Base-by-base conservation (phyloP, 2,329 filamentous ascomycete genomes). In the Gaeumannomyces sp. region DNA sequence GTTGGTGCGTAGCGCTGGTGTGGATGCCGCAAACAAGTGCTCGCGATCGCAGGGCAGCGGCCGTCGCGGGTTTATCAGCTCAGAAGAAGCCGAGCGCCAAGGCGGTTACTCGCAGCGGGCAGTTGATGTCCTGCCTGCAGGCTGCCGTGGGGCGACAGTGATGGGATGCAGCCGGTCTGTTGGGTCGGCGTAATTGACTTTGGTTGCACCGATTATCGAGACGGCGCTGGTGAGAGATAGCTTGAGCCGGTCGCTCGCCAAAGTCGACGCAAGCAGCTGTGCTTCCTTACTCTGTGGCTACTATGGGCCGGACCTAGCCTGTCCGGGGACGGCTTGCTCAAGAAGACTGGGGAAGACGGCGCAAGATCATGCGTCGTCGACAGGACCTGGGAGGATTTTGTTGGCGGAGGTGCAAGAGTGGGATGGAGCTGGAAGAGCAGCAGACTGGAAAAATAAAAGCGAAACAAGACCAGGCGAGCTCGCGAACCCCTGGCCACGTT, bases 111-210 rank as follows among this genome's bases (percentile, higher is more conserved):
- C 14, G 60, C 45, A 45, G 6, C 33, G 60, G 25, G 25, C 45
- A 61, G 33, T 45, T 19, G n/a, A 35, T 35, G 60, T 60, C 59
- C 59, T 59, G 57, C 25, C 33, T 53, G 45, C 45, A 53, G 45
- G 45, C 45, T 53, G 45, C 45, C 45, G 45, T 53, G 22, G 22
- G n/a, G 45, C 45, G 45, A 53, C 45, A 25, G 45, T 25, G 22
- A 53, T 53, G 19, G 7, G n/a, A 50, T 50, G 19, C 19, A 10
- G 45, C 19, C 22, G 45, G 22, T 25, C 19, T 22, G 45, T 53
- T 53, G 6, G 45, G 45, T 11, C 22, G 45, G 45, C 45, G 45
- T 8, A 14, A 22, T 22, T 53, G 45, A 25, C 45, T 14, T 53
- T 53, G 45, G 22, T 10, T n/a, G 45, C 45, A 25, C 45, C 22